Base-by-base conservation (phyloP, 2,329 filamentous ascomycete species). In the Purpureocillium lavendulum region DNA sequence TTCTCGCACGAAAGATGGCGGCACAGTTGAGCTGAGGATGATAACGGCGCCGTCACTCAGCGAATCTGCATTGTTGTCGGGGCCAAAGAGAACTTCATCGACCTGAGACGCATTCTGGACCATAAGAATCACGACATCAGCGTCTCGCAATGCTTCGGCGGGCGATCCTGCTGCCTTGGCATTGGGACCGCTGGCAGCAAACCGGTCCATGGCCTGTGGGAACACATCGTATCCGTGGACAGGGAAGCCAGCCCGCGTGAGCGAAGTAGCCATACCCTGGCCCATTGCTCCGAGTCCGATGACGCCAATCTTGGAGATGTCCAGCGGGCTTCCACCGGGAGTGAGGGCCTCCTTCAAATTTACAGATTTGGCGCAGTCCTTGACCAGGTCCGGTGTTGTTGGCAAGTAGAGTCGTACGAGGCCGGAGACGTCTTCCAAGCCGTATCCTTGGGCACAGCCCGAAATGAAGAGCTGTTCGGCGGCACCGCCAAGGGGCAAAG, bases 231-330 rank as follows among this genome's bases (percentile, higher is more conserved):
- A 65, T 7, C 56, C 59, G 3, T 50, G 50, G 2, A 64, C 58
- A 2, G 45, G 28, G 31, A 56, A 62, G 3, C 58, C 55, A 3
- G 56, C 52, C 7, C 52, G 49, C 1, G 62, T 36, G 7, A 63
- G 51, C 2, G 59, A 60, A 1, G 51, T 40, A 1, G 60, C 61
- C 55, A 64, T 64, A 18, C 61, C 59, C 24, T 57, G 53, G 5
- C 60, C 61, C 61, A 64, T 64, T 1, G 60, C 60, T 1, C 61
- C 60, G 8, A 64, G 42, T 1, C 61, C 61, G 15, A 62, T 54
- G 40, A 64, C 54, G 11, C 55, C 60, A 18, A 63, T 43, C 18
- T 54, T 64, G 13, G 47, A 45, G 17, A 58, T 50, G 10, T 49
- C 47, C 8, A 48, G 16, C 1, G 50, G 48, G 7, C 51, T 52